Conservation (phyloP, 768 basidiomycete species). For the Mycena venus region DNA sequence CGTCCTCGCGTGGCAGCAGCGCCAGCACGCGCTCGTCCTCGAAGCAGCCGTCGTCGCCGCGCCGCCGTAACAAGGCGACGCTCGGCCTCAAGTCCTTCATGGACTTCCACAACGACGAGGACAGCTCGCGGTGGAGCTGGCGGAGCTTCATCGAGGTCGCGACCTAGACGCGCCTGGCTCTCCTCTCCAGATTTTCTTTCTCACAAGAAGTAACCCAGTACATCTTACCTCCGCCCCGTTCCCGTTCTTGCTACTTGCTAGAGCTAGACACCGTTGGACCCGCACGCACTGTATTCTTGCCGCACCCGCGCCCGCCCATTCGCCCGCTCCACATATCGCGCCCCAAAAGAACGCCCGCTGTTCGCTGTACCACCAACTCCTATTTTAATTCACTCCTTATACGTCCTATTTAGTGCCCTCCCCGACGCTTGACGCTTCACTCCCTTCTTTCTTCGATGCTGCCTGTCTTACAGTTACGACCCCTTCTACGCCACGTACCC, state of each 20-base stretch:
- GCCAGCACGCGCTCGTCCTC: slow-evolving; percentile 9
- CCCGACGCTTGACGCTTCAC: not conserved
- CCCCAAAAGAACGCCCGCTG: slow-evolving; percentile 24
- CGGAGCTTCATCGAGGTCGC: slow-evolving; percentile 63
- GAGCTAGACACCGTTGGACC: slow-evolving; percentile 25
- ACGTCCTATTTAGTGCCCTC: slow-evolving; percentile 15
- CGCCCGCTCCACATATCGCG: not conserved
- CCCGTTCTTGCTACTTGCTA: slow-evolving; percentile 7
- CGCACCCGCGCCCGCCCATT: not conserved
- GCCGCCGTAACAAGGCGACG: slow-evolving; percentile 53
- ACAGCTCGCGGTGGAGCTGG: slow-evolving; percentile 55
- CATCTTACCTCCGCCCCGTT: slow-evolving; percentile 15
- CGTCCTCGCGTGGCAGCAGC: slow-evolving; percentile 21
- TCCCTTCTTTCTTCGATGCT: too few relatives aligned
- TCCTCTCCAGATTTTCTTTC: too few relatives aligned
- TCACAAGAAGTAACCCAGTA: not conserved
- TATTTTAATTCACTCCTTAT: slow-evolving; percentile 4
- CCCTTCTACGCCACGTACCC: not conserved
- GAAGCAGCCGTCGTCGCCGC: slow-evolving; percentile 33
- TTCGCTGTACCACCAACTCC: slow-evolving; percentile 1
- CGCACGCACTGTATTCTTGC: slow-evolving; percentile 7
- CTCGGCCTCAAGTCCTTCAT: slow-evolving; percentile 62
- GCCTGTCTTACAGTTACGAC: too few relatives aligned
- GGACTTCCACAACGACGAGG: slow-evolving; percentile 58
- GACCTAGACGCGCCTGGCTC: not conserved